Conservation (phyloP, 257 asterid genomes). For the Przewalskia tangutica region DNA sequence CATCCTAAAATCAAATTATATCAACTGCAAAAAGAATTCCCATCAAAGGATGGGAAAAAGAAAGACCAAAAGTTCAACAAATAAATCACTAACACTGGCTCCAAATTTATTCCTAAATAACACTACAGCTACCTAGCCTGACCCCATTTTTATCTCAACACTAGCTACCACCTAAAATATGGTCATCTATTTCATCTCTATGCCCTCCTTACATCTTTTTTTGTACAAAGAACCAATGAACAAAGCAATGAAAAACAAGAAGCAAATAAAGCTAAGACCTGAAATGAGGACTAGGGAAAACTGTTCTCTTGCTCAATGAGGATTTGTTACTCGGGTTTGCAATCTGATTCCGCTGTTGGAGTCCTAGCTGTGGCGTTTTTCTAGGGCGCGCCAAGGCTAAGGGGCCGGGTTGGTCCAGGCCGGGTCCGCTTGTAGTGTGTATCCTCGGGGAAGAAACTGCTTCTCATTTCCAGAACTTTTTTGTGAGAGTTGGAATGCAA, state of each 20-base stretch:
- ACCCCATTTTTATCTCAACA: not conserved
- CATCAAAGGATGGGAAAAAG: conserved; percentile 3
- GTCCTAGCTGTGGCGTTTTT: not conserved
- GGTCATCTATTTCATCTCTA: conserved; percentile 19
- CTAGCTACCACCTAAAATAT: conserved; percentile 16
- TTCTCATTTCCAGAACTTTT: conserved; percentile 46
- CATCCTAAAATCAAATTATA: not conserved
- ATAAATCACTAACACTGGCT: conserved; percentile 4
- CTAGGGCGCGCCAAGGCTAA: not conserved
- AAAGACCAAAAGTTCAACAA: not conserved
- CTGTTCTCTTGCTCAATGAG: not conserved
- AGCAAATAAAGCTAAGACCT: not conserved
- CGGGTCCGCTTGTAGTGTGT: not conserved
- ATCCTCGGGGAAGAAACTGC: not conserved
- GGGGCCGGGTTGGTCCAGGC: not conserved
- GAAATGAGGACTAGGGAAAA: not conserved
- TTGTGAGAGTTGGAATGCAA: conserved; percentile 54
- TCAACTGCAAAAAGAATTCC: conserved; percentile 12
- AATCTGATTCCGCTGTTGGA: not conserved
- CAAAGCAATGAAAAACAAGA: conserved; percentile 19
- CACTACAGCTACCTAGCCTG: conserved; percentile 18
- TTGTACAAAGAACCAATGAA: conserved; percentile 40
- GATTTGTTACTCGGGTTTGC: not conserved
- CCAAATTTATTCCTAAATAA: conserved; percentile 17
- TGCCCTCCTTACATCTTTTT: not conserved